Evolutionary conservation across 2,329 filamentous ascomycete genomes (phyloP).

Genomic region (Pezicula radicicola): DNA sequence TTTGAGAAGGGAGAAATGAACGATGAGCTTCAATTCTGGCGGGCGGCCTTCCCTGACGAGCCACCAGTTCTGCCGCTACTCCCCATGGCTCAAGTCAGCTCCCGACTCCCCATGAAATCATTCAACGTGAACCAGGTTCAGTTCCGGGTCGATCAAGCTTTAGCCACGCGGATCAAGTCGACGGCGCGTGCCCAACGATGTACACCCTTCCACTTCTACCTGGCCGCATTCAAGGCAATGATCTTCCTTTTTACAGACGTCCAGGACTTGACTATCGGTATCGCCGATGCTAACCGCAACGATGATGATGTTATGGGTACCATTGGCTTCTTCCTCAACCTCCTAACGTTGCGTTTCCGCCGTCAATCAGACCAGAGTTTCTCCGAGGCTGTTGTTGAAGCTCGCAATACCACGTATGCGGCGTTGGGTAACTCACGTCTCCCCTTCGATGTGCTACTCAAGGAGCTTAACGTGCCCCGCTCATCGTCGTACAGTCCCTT

Average conservation of each 20-base stretch:
- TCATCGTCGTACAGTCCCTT: conserved; percentile 15
- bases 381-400: conserved; percentile 28
- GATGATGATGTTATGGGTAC: conserved; percentile 30
- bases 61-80: conserved; percentile 31
- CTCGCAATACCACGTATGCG: conserved; percentile 12
- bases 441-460: conserved; percentile 17
- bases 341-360: conserved; percentile 42
- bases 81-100: conserved; percentile 21
- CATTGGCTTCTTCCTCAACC: conserved; percentile 46
- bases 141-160: conserved; percentile 10
- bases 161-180: conserved; percentile 21
- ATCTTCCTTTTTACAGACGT: conserved; percentile 31
- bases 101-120: conserved; percentile 16
- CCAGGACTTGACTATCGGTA: conserved; percentile 42
- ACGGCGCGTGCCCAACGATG: conserved; percentile 19
- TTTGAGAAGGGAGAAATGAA: conserved; percentile 25
- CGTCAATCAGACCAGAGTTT: conserved; percentile 18
- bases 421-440: conserved; percentile 17
- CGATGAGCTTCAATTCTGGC: conserved; percentile 33
- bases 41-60: conserved; percentile 16
- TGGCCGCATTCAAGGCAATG: conserved; percentile 36
- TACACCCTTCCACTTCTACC: conserved; percentile 43
- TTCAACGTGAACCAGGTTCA: conserved; percentile 16
- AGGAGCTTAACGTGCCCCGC: conserved; percentile 16
- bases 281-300: conserved; percentile 39